Base-by-base conservation (phyloP, 1,284 basidiomycete genomes). In the Testicularia cyperi region DNA sequence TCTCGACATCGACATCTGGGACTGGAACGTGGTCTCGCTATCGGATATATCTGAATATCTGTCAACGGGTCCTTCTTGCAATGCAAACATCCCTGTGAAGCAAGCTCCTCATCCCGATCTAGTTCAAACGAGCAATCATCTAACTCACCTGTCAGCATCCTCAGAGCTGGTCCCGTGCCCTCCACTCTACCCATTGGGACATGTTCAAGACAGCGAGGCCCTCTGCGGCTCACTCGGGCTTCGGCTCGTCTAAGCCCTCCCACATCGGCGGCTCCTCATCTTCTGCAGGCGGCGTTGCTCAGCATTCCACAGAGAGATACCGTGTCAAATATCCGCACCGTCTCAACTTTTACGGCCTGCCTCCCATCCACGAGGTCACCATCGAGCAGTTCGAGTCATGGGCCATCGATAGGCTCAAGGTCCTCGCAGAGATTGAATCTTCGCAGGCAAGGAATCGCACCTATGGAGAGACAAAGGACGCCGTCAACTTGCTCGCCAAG, bases 351-450 rank as follows among this genome's bases (percentile, higher is more conserved):
- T 97, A 98, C 72, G 84, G 90, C 56, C 80, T 78, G n/a, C 89
- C 92, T 12, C 94, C 94, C 6, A 74, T 83, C 13, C 86, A 87
- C 35, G 92, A 98, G 69, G 87, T 98, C 22, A 94, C 92, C 2
- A 82, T 98, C 16, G 95, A 98, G 74, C 89, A 97, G 62, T 98
- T 99, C 67, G 95, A 99, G 78, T 86, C 83, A 3, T 90, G 84
- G 77, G 95, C 94, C 0, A 83, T 99, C 18, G 86, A 94, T 64
- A 82, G 95, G 22, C 82, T 99, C 28, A 85, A 61, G 20, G 84
- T 99, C 15, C 82, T 98, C 6, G 88, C 92, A 6, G 91, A 97
- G 77, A 95, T 99, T 60, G 95, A 98, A 75, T 87, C 92, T 0
- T 90, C 87, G 6, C 84, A 84, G 52, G 88, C 86, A n/a, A 85